Conservation (phyloP, 2,329 filamentous ascomycete species). For the Polychaeton citri region DNA sequence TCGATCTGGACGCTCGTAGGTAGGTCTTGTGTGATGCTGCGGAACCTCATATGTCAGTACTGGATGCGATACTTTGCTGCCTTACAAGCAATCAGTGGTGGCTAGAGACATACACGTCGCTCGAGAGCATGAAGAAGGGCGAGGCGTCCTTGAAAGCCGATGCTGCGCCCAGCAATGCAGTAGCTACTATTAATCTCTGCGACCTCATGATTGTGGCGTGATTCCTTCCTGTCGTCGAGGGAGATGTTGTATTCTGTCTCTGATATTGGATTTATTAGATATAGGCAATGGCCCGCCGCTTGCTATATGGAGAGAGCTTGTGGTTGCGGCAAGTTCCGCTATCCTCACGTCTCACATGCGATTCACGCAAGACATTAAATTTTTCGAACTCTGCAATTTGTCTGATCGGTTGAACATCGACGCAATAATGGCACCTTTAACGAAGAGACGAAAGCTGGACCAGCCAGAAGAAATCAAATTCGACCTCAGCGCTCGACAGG, state of each 20-base stretch:
- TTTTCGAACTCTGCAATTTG: too few species aligned
- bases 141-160: constrained; percentile 75
- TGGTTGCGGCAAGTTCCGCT: too few species aligned
- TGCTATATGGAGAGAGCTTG: too few species aligned
- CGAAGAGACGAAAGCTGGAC: constrained; percentile 53
- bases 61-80: constrained; percentile 3
- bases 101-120: constrained; percentile 51
- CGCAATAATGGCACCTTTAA: constrained; percentile 46
- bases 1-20: constrained; percentile 21
- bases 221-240: too few species aligned
- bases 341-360: too few species aligned
- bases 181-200: constrained; percentile 30
- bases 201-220: constrained; percentile 30
- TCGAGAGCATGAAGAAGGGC: constrained; percentile 81
- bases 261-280: too few species aligned
- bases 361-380: too few species aligned
- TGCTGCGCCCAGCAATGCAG: constrained; percentile 40
- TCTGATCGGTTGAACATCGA: too few species aligned
- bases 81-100: constrained; percentile 2
- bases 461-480: constrained; percentile 72
- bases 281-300: too few species aligned
- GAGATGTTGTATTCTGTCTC: too few species aligned
- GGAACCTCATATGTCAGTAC: constrained; percentile 15
- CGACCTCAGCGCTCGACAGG: constrained; percentile 62
- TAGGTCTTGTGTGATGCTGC: constrained; percentile 11